Base-by-base conservation (phyloP, 83 land plant genomes). In the Diphasiastrum complanatum region DNA sequence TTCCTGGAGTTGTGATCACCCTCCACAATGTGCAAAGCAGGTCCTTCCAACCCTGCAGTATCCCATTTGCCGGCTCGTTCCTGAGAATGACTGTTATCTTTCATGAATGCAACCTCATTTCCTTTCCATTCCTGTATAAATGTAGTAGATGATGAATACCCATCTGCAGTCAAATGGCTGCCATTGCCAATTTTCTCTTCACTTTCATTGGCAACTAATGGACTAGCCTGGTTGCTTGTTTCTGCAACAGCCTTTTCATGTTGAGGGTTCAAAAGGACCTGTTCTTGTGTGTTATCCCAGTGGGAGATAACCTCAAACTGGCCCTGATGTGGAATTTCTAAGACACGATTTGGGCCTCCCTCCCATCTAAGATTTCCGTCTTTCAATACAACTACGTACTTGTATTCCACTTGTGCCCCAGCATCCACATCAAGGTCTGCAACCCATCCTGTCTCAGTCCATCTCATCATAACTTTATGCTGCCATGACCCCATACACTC, bases 101-200 rank as follows among this genome's bases (percentile, higher is more conserved):
- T 76, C 89, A 89, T 87, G 52, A 89, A 89, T 16, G 73, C 51
- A 3, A 62, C 68, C 25, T 65, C 56, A 47, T 63, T 80, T 8
- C 99, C 99, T 59, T 93, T 89, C 99, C 99, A 93, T 36, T 80
- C 86, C 48, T 82, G 78, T 50, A 81, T 84, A 75, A 93, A 93
- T 35, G 84, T 57, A 61, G 78, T 87, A 1, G 79, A 40, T n/a
- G n/a, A n/a, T 31, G 60, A 73, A 1, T 16, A 71, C 5, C 63
- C 70, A 38, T 68, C 48, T 37, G 24, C 71, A 63, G 25, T 19
- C n/a, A 37, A 41, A 45, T 54, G 18, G 33, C 6, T 12, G 16
- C 41, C 12, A 35, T 33, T 26, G 8, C 55, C 55, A 18, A 5
- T 19, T n/a, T n/a, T 47, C 14, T 45, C 51, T 3, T 46, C 70